Evolutionary conservation across 306 rosid genomes (phyloP).

Genomic region (Oxytropis ochrocephala): DNA sequence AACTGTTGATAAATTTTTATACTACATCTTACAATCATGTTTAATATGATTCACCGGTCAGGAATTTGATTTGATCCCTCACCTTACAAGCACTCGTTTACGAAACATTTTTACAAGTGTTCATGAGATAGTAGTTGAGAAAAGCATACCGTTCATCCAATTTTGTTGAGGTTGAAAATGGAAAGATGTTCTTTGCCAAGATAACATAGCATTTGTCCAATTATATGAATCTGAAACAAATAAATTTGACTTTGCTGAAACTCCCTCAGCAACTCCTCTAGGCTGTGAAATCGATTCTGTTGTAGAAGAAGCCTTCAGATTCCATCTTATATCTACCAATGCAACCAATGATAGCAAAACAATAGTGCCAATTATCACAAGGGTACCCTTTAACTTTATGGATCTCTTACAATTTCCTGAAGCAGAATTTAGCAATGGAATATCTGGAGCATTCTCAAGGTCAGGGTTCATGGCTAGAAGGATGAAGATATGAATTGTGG

Average conservation of each 20-base stretch:
- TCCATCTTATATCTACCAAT: conserved; percentile 22
- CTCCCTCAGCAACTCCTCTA: conserved; percentile 62
- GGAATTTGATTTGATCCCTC: too few species aligned
- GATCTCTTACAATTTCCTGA: not conserved
- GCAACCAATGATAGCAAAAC: conserved; percentile 42
- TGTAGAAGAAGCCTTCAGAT: not conserved
- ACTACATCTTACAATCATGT: too few species aligned
- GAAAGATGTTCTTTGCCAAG: conserved; percentile 80
- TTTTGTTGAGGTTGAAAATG: conserved; percentile 70
- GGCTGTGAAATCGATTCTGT: not conserved
- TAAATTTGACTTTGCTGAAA: conserved; percentile 67
- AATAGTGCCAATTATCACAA: conserved; percentile 15
- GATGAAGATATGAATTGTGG: not conserved
- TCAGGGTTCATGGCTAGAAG: not conserved
- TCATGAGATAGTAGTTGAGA: not conserved
- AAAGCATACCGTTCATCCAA: conserved; percentile 78
- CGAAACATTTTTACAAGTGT: too few species aligned
- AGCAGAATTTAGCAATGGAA: conserved; percentile 35
- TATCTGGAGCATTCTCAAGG: conserved; percentile 9
- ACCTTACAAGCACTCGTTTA: too few species aligned
- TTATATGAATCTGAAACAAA: conserved; percentile 31
- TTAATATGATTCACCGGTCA: too few species aligned
- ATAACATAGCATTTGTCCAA: conserved; percentile 83
- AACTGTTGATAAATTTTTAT: too few species aligned
- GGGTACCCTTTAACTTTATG: conserved; percentile 28